phyloP scores from a whole-genome alignment of 2,329 filamentous ascomycete genomes.

The Coniochaeta pulveracea region DNA sequence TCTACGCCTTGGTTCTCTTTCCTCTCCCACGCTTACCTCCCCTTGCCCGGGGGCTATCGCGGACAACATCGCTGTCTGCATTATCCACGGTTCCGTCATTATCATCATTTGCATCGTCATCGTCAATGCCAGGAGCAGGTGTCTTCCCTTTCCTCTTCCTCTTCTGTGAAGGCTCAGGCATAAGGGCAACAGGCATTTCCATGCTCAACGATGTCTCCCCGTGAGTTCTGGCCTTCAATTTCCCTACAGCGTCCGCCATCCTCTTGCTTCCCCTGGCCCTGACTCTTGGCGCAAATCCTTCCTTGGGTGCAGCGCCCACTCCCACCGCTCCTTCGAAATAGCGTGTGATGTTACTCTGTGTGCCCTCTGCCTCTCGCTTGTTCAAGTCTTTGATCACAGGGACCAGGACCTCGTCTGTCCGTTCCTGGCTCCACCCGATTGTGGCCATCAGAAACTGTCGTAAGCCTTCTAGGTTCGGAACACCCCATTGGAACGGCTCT shows the following conservation, averaged over 20 bases:
- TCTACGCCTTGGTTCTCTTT: conserved; percentile 16
- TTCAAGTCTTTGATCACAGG: conserved; percentile 97
- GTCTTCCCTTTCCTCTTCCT: conserved; percentile 21
- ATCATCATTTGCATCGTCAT: conserved; percentile 2
- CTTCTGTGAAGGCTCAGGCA: conserved; percentile 9
- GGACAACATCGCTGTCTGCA: conserved; percentile 6
- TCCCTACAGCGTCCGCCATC: conserved; percentile 20
- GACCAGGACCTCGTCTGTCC: conserved; percentile 90
- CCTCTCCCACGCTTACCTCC: conserved; percentile 10
- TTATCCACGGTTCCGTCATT: conserved; percentile 5
- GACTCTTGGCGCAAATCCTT: conserved; percentile 17
- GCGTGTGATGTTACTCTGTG: conserved; percentile 90
- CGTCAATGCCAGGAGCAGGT: conserved; percentile 6
- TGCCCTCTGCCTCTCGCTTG: conserved; percentile 73
- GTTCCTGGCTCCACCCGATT: conserved; percentile 83
- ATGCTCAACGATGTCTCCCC: conserved; percentile 10
- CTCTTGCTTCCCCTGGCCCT: conserved; percentile 15
- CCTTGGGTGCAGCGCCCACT: conserved; percentile 12
- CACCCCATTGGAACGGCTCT: conserved; percentile 85
- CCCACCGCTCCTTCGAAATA: conserved; percentile 67
- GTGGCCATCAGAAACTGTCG: conserved; percentile 79
- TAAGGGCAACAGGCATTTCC: conserved; percentile 5
- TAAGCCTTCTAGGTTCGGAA: conserved; percentile 81
- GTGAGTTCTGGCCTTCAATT: conserved; percentile 14
- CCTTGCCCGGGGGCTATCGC: conserved; percentile 2